Conservation (phyloP, 345 rosid genomes). For the Eucalyptus leucophloia region DNA sequence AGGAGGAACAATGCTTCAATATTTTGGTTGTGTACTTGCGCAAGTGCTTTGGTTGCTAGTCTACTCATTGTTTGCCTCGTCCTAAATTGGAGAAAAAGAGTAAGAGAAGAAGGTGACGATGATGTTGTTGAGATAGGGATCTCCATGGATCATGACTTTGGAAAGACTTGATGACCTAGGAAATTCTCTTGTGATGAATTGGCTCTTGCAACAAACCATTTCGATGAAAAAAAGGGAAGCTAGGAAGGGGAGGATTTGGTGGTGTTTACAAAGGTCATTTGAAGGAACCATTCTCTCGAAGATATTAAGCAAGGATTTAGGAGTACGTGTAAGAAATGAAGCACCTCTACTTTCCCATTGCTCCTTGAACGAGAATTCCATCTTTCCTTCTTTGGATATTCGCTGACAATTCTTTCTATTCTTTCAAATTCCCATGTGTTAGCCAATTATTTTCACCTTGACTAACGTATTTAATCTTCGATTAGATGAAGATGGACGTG, state of each 20-base stretch:
- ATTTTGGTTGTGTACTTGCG: background rate
- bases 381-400: no score
- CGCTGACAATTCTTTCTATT: no score
- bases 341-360: background rate
- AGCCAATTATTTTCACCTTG: no score
- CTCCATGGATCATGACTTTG: background rate
- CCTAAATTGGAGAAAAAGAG: background rate
- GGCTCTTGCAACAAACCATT: slow-evolving; percentile 9
- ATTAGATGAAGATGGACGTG: no score
- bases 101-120: background rate
- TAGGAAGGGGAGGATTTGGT: slow-evolving; percentile 22
- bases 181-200: slow-evolving; percentile 2
- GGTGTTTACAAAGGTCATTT: slow-evolving; percentile 9
- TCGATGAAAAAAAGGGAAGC: slow-evolving; percentile 1
- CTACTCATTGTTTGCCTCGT: background rate
- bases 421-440: no score
- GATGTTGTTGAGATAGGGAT: background rate
- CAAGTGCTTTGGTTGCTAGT: background rate
- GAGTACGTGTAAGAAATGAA: slow-evolving; percentile 12
- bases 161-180: slow-evolving; percentile 3
- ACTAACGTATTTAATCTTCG: no score
- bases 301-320: background rate
- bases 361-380: no score
- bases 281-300: background rate
- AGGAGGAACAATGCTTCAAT: background rate